These are phyloP conservation scores for Sphagnum magellanicum DNA, from an alignment of 228 moss, liverwort and hornwort genomes.

Conservation along the genomic window DNA sequence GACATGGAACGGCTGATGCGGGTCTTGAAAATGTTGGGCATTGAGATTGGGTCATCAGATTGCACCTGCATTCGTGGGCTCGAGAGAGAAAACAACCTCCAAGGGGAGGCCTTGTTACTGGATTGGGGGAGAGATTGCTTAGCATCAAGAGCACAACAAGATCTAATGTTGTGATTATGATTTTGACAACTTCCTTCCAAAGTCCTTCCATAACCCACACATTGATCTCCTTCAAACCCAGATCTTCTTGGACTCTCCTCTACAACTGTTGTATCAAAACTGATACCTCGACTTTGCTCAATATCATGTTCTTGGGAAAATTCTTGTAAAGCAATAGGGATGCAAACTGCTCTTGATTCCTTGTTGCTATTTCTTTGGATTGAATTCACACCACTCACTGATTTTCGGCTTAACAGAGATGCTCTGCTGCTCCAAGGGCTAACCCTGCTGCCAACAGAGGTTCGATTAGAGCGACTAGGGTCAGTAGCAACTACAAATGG, in stretches of 20 bases:
- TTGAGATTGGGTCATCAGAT: constrained; percentile 8
- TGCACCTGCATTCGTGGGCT: constrained; percentile 12
- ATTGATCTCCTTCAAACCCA: not conserved
- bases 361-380: constrained; percentile 8
- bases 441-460: constrained; percentile 7
- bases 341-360: constrained; percentile 28
- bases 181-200: constrained; percentile 5
- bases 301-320: constrained; percentile 8
- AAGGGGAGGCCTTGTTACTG: constrained; percentile 23
- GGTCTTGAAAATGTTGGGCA: constrained; percentile 3
- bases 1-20: constrained; percentile 16
- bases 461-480: constrained; percentile 5
- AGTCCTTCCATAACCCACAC: constrained; percentile 5
- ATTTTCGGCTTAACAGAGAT: constrained; percentile 12
- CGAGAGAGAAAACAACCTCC: constrained; percentile 31
- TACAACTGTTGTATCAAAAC: not conserved
- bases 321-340: constrained; percentile 2
- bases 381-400: constrained; percentile 7
- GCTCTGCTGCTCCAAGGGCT: constrained; percentile 14
- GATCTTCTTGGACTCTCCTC: constrained; percentile 7
- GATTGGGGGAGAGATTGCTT: constrained; percentile 11
- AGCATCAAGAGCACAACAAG: constrained; percentile 5
- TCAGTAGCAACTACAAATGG: not conserved
- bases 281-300: no score
- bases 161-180: constrained; percentile 7